These are phyloP conservation scores for Ceratocystis papillata DNA, from an alignment of 2,329 filamentous ascomycete species.

Conservation along the genomic window DNA sequence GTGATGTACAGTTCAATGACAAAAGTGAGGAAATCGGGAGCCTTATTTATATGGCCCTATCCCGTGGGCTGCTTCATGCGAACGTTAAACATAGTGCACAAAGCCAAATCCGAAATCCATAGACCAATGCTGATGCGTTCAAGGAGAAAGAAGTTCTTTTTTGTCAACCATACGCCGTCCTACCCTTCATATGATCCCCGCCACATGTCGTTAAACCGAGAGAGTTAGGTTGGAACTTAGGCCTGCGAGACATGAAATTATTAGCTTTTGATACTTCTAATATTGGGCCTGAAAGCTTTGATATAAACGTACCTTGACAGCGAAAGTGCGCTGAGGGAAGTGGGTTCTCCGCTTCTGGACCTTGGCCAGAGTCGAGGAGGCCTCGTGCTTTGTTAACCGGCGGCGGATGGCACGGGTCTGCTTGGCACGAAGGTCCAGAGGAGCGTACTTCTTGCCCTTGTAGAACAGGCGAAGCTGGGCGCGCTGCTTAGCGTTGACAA, in stretches of 20 bases:
- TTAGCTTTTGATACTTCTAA: not conserved
- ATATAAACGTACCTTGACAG: slow-evolving; percentile 66
- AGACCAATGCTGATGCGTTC: slow-evolving; percentile 25
- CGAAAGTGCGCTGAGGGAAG: slow-evolving; percentile 98
- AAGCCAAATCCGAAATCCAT: slow-evolving; percentile 25
- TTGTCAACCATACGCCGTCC: slow-evolving; percentile 25
- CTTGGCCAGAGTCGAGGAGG: slow-evolving; percentile 75
- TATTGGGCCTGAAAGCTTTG: not conserved
- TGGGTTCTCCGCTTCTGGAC: slow-evolving; percentile 90
- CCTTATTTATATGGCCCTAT: slow-evolving; percentile 24
- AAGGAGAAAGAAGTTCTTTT: slow-evolving; percentile 24
- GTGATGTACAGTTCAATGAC: slow-evolving; percentile 17
- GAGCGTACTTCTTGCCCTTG: slow-evolving; percentile 99
- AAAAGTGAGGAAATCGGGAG: slow-evolving; percentile 22
- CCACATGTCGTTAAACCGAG: slow-evolving; percentile 23
- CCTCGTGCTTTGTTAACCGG: slow-evolving; percentile 85
- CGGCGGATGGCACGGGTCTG: slow-evolving; percentile 96
- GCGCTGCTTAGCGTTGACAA: slow-evolving; percentile 99
- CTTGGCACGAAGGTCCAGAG: slow-evolving; percentile 96
- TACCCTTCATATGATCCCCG: slow-evolving; percentile 24
- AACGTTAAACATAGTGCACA: slow-evolving; percentile 24
- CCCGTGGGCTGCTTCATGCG: slow-evolving; percentile 24
- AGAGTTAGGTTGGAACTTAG: slow-evolving; percentile 23
- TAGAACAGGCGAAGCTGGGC: slow-evolving; percentile 97
- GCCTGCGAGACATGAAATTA: slow-evolving; percentile 11